Percentiles rank a stretch among this genome's conserved stretches.
Evolutionary conservation across 1,139 yeast species (phyloP).

Genomic region (Taphrina deformans): DNA sequence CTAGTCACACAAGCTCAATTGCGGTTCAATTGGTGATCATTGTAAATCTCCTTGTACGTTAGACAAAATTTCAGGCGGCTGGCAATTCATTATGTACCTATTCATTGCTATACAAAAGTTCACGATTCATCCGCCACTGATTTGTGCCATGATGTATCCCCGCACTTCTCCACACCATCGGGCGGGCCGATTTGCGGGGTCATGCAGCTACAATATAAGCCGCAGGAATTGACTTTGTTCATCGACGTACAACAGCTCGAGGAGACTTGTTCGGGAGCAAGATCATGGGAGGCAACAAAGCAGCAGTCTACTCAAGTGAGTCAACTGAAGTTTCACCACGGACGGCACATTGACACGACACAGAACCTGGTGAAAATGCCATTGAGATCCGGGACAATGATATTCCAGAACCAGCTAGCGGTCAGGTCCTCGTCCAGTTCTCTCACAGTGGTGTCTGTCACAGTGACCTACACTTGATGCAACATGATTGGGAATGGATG

Average conservation of each 20-base stretch:
- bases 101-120: not conserved
- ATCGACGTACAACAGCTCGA: no score
- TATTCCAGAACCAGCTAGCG: constrained; percentile 61
- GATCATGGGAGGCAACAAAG: constrained; percentile 27
- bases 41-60: not conserved
- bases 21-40: constrained; percentile 26
- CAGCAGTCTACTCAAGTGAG: constrained; percentile 28
- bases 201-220: not conserved
- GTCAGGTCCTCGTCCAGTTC: constrained; percentile 62
- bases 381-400: constrained; percentile 52
- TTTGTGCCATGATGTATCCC: no score
- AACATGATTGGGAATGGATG: constrained; percentile 64
- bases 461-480: constrained; percentile 71
- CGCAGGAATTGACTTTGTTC: no score
- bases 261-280: no score
- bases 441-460: constrained; percentile 69
- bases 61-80: not conserved
- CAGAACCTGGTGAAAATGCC: constrained; percentile 23
- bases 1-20: constrained; percentile 29
- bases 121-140: no score
- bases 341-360: not conserved
- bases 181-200: not conserved
- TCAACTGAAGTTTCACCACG: no score
- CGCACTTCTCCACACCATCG: constrained; percentile 12
- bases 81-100: not conserved